Conservation (phyloP, 768 basidiomycete species). For the Leccinum boreale region DNA sequence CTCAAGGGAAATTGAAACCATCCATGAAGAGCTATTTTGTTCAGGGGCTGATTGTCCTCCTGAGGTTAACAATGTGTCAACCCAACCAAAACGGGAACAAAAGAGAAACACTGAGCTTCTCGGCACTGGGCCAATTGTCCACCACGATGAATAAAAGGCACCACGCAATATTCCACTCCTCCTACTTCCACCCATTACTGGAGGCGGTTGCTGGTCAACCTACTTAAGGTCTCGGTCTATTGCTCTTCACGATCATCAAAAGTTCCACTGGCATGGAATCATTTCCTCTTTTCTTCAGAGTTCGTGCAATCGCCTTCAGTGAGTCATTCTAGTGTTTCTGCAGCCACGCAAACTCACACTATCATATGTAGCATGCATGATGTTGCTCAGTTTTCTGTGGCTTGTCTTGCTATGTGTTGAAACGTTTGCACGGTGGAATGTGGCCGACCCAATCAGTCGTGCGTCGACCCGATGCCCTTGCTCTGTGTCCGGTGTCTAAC, state of each 20-base stretch:
- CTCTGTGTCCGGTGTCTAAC: neutral
- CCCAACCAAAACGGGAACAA: slow-evolving; percentile 14
- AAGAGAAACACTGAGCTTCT: neutral
- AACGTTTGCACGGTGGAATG: slow-evolving; percentile 45
- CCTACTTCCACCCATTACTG: slow-evolving; percentile 5
- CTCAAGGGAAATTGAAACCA: neutral
- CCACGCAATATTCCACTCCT: neutral
- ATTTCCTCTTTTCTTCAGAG: slow-evolving; percentile 29
- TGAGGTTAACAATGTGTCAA: neutral
- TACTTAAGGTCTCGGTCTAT: slow-evolving; percentile 13
- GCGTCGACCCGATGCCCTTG: slow-evolving; percentile 15
- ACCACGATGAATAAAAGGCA: slow-evolving; percentile 5
- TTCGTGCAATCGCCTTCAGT: slow-evolving; percentile 31
- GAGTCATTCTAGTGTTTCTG: slow-evolving; percentile 1
- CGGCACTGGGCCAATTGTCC: slow-evolving; percentile 16
- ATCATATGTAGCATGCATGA: slow-evolving; percentile 36
- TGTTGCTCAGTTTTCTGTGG: slow-evolving; percentile 47
- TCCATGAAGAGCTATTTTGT: neutral
- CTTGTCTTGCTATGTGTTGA: slow-evolving; percentile 44
- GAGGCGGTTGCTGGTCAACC: slow-evolving; percentile 21
- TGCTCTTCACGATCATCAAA: neutral
- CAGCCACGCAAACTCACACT: neutral
- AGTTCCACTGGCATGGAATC: slow-evolving; percentile 23
- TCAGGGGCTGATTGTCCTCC: slow-evolving; percentile 9
- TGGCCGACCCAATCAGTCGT: slow-evolving; percentile 46